These are phyloP conservation scores for Penicillium sp. DNA, from an alignment of 2,329 filamentous ascomycete species.

Conservation along the genomic window DNA sequence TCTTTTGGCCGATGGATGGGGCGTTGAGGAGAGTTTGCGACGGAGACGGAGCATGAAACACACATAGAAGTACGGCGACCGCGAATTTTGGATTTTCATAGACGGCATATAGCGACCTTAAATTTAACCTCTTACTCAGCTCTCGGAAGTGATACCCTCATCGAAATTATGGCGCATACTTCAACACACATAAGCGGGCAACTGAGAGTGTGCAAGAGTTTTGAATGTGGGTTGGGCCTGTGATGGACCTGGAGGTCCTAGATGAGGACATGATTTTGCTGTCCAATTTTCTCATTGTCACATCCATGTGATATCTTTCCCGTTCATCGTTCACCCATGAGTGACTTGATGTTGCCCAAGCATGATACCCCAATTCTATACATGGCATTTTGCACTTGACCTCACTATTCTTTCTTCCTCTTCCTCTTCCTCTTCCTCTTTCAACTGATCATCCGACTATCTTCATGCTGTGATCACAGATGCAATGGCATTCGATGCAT, in stretches of 20 bases:
- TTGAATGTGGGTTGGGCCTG: neutral
- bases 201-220: neutral
- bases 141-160: neutral
- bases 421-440: neutral
- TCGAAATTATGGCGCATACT: neutral
- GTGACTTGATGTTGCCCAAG: neutral
- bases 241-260: neutral
- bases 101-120: neutral
- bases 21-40: conserved; percentile 58
- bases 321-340: neutral
- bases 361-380: neutral
- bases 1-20: conserved; percentile 74
- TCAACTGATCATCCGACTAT: too few relatives aligned
- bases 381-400: neutral
- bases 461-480: too few relatives aligned
- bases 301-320: neutral
- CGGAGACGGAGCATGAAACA: conserved; percentile 4
- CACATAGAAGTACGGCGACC: neutral
- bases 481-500: neutral
- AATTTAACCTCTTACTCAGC: neutral
- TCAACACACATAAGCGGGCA: neutral
- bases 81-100: neutral
- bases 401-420: neutral
- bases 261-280: neutral
- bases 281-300: neutral